These are phyloP conservation scores for Dichotomopilus funicola DNA, from an alignment of 2,329 filamentous ascomycete species.

Conservation along the genomic window DNA sequence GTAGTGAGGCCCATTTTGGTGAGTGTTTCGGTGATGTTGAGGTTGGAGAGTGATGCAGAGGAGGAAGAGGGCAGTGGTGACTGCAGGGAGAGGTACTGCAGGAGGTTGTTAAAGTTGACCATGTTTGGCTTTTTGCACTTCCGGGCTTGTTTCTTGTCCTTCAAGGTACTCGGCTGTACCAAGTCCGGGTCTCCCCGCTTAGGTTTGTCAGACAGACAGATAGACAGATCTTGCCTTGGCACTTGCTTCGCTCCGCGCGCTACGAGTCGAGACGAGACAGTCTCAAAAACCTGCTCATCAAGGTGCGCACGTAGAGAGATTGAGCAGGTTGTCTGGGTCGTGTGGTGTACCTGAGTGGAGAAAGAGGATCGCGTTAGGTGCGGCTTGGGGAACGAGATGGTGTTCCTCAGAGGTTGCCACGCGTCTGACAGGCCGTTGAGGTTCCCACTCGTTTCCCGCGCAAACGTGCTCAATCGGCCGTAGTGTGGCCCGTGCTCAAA, in stretches of 20 bases:
- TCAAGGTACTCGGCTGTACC: background rate
- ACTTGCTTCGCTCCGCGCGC: background rate
- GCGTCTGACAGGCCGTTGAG: conserved; percentile 10
- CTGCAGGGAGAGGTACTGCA: conserved; percentile 22
- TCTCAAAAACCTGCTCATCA: conserved; percentile 12
- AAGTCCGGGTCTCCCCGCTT: too few species aligned
- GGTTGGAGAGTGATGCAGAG: conserved; percentile 1
- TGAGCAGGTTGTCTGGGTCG: background rate
- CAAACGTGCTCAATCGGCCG: conserved; percentile 24
- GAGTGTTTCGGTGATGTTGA: conserved; percentile 10
- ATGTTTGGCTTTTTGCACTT: conserved; percentile 6
- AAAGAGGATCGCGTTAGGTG: background rate
- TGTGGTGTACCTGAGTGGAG: background rate
- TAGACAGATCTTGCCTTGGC: too few species aligned
- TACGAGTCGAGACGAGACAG: background rate
- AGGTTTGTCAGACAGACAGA: too few species aligned
- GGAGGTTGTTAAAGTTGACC: conserved; percentile 23
- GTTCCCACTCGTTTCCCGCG: conserved; percentile 15
- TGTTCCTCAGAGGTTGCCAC: background rate
- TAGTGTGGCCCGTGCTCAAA: conserved; percentile 6
- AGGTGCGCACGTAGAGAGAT: conserved; percentile 5
- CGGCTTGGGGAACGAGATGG: background rate
- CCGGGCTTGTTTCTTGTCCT: background rate
- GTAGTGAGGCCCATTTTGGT: conserved; percentile 27
- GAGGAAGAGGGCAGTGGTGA: conserved; percentile 19